Percentiles rank a stretch among this genome's conserved stretches.
phyloP scores from a whole-genome alignment of 129 eudicot species.

The Centella asiatica region DNA sequence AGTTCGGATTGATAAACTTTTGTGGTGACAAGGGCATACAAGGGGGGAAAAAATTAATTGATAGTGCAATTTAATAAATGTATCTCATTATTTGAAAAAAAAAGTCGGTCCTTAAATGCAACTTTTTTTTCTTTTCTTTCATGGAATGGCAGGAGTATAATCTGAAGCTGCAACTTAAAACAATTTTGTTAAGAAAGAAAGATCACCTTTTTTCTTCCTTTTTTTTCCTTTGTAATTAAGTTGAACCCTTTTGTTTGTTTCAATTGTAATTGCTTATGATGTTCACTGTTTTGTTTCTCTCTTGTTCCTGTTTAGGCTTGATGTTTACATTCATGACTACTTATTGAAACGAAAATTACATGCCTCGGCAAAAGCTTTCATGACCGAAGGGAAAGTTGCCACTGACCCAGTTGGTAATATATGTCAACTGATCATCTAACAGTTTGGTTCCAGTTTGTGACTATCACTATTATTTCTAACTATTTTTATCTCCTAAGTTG shows the following conservation, averaged over 20 bases:
- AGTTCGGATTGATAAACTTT: too few species aligned
- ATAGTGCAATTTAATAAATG: too few species aligned
- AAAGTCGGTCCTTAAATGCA: too few species aligned
- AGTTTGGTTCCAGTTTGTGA: neutral
- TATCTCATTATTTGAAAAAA: too few species aligned
- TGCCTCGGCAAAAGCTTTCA: slow-evolving; percentile 94
- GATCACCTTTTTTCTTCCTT: too few species aligned
- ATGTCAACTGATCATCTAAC: neutral
- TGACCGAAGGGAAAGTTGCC: slow-evolving; percentile 99
- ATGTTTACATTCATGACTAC: slow-evolving; percentile 96
- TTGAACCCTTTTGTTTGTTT: neutral
- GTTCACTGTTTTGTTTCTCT: slow-evolving; percentile 7
- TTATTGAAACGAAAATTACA: slow-evolving; percentile 83
- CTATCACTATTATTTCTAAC: neutral
- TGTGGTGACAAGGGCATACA: too few species aligned
- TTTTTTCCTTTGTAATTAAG: too few species aligned
- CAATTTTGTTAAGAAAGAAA: too few species aligned
- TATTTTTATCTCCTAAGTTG: neutral
- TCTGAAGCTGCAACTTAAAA: too few species aligned
- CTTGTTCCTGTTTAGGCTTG: slow-evolving; percentile 59
- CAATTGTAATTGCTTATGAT: neutral
- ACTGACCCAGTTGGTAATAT: slow-evolving; percentile 93
- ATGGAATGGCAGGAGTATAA: too few species aligned
- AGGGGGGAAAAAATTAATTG: too few species aligned
- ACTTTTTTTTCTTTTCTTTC: too few species aligned